A percentile compares a stretch with the other conserved stretches of the same genome.
Conservation (phyloP, 75 land plant genomes). For the Selaginella moellendorffii region DNA sequence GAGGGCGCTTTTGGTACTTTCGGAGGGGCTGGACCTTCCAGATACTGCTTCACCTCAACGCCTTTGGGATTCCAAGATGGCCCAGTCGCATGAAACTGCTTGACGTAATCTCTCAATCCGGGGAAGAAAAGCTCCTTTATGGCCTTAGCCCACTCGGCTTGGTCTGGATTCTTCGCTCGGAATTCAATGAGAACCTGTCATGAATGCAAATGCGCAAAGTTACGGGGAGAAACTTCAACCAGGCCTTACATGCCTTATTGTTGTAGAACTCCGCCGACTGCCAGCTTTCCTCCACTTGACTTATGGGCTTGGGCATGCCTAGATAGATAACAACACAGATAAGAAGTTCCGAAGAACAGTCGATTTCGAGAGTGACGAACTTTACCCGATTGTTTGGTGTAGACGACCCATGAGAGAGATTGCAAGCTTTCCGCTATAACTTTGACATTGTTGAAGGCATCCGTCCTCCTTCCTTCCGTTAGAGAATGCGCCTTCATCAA, state of each 20-base stretch:
- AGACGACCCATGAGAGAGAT: conserved; percentile 80
- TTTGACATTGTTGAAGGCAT: conserved; percentile 72
- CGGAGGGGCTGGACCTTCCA: conserved; percentile 8
- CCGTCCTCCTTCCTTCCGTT: conserved; percentile 76
- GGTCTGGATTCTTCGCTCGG: conserved; percentile 66
- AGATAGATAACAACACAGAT: too few species aligned
- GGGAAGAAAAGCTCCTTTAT: conserved; percentile 83
- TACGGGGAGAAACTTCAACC: neutral
- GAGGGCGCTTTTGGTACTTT: conserved; percentile 18
- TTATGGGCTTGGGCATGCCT: conserved; percentile 89
- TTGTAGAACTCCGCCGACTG: conserved; percentile 92
- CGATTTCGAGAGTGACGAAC: neutral
- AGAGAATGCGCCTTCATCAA: conserved; percentile 58
- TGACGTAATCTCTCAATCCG: conserved; percentile 81
- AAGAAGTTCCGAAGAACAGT: neutral
- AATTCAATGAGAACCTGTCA: conserved; percentile 80
- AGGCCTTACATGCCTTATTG: conserved; percentile 51
- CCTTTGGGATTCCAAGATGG: conserved; percentile 82
- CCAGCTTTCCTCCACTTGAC: conserved; percentile 98
- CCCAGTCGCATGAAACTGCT: conserved; percentile 59
- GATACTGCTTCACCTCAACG: conserved; percentile 14
- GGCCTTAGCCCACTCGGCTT: conserved; percentile 95
- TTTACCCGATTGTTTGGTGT: conserved; percentile 71
- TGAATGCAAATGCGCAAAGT: neutral
- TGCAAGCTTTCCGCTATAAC: conserved; percentile 69